Conservation (phyloP, 2,329 filamentous ascomycete genomes). For the Diaporthe capsici region DNA sequence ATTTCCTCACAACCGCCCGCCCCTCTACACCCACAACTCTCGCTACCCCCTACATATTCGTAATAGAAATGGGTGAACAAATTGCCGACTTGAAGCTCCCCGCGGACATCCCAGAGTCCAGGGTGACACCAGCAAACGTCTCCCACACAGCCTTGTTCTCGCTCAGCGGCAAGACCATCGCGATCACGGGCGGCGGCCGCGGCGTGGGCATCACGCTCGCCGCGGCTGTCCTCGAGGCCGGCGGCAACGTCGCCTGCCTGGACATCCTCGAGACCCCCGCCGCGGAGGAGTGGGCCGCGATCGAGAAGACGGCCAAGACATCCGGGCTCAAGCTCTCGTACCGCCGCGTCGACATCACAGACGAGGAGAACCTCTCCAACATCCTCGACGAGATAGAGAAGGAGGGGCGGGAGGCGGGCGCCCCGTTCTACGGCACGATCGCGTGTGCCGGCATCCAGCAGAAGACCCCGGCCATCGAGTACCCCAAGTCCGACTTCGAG, state of each 20-base stretch:
- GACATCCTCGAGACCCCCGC: conserved; percentile 56
- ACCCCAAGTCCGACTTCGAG: conserved; percentile 71
- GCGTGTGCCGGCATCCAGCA: conserved; percentile 66
- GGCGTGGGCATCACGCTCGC: conserved; percentile 66
- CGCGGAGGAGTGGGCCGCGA: conserved; percentile 56
- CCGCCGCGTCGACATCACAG: conserved; percentile 61
- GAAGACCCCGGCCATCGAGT: conserved; percentile 61
- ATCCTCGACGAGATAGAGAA: conserved; percentile 54
- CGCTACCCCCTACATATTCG: background rate
- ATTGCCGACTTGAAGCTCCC: conserved; percentile 24
- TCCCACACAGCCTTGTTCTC: conserved; percentile 19
- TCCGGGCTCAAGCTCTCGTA: conserved; percentile 55
- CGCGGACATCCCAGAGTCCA: conserved; percentile 28
- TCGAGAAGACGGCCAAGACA: conserved; percentile 57
- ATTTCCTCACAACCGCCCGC: background rate
- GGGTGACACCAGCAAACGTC: conserved; percentile 30
- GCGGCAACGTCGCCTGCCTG: conserved; percentile 63
- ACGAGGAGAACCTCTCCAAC: conserved; percentile 55
- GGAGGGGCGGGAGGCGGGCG: conserved; percentile 49
- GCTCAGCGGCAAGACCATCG: conserved; percentile 50
- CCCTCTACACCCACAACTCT: background rate
- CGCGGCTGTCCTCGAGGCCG: conserved; percentile 62
- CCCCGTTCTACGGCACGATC: conserved; percentile 54
- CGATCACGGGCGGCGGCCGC: conserved; percentile 65
- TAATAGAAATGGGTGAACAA: conserved; percentile 14